Percentiles rank a stretch among this genome's conserved stretches.
Conservation (phyloP, 768 basidiomycete genomes). For the Mycena chlorophos region DNA sequence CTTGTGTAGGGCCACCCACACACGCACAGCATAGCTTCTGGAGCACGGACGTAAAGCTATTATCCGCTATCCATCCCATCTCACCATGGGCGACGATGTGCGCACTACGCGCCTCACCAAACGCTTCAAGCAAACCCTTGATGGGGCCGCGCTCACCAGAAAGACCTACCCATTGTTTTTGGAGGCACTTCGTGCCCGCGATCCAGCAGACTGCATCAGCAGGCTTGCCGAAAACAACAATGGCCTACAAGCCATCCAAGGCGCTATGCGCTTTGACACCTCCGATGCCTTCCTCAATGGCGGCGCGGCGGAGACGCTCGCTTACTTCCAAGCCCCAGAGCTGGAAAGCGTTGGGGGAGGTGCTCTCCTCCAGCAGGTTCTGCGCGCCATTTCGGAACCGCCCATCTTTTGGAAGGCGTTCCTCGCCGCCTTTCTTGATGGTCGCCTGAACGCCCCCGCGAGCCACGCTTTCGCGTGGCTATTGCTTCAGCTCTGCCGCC, state of each 20-base stretch:
- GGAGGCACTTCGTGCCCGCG: conserved; percentile 42
- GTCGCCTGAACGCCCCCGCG: conserved; percentile 3
- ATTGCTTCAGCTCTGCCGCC: conserved; percentile 47
- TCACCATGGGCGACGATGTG: conserved; percentile 13
- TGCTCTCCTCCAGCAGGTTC: conserved; percentile 34
- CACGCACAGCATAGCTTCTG: conserved; percentile 10
- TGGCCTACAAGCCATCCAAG: conserved; percentile 38
- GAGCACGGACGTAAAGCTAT: not conserved
- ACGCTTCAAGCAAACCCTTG: conserved; percentile 15
- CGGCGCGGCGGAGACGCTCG: conserved; percentile 31
- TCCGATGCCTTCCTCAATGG: conserved; percentile 38
- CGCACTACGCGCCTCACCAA: conserved; percentile 21
- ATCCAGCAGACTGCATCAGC: conserved; percentile 36
- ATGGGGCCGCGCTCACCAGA: conserved; percentile 14
- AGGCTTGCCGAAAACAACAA: conserved; percentile 32
- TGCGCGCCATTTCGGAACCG: conserved; percentile 42
- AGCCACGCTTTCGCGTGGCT: conserved; percentile 44
- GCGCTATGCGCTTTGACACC: conserved; percentile 39
- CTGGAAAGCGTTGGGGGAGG: conserved; percentile 38
- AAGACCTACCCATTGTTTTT: conserved; percentile 35
- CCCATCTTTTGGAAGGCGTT: conserved; percentile 47
- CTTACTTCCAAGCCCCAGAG: conserved; percentile 36
- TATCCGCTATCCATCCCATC: conserved; percentile 1
- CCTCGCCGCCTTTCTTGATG: conserved; percentile 31
- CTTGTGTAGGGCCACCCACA: not conserved